Conservation (phyloP, 768 basidiomycete species). For the Epithele typhae region DNA sequence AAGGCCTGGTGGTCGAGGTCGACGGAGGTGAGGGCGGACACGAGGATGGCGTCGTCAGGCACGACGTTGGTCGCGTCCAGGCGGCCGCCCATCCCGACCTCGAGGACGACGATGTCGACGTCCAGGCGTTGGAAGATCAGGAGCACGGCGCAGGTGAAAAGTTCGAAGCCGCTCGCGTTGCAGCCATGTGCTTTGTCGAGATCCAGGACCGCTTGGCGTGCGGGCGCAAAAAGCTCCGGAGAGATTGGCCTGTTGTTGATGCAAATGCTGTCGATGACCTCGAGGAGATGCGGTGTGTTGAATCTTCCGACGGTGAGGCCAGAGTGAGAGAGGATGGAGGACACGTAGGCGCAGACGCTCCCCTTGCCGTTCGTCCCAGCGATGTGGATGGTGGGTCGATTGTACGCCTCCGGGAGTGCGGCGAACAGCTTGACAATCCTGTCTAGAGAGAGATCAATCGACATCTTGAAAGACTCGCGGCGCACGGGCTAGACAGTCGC, state of each 20-base stretch:
- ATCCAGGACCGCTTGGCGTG: constrained; percentile 43
- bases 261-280: constrained; percentile 70
- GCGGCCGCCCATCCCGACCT: constrained; percentile 94
- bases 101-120: constrained; percentile 83
- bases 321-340: constrained; percentile 65
- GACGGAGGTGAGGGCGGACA: constrained; percentile 81
- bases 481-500: no score
- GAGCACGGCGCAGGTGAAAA: constrained; percentile 80
- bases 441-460: constrained; percentile 65
- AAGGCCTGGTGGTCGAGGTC: constrained; percentile 94
- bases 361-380: constrained; percentile 98
- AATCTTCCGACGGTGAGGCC: constrained; percentile 72
- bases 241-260: constrained; percentile 57
- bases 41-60: constrained; percentile 59
- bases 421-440: constrained; percentile 50
- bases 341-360: constrained; percentile 78
- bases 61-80: constrained; percentile 93
- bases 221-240: constrained; percentile 40
- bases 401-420: constrained; percentile 52
- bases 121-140: constrained; percentile 60
- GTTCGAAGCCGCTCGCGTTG: constrained; percentile 72
- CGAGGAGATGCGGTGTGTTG: constrained; percentile 89
- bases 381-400: constrained; percentile 82
- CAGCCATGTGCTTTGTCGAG: constrained; percentile 41
- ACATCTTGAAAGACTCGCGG: no score